These are phyloP conservation scores for Exophiala sideris DNA, from an alignment of 2,329 filamentous ascomycete species.

Conservation along the genomic window DNA sequence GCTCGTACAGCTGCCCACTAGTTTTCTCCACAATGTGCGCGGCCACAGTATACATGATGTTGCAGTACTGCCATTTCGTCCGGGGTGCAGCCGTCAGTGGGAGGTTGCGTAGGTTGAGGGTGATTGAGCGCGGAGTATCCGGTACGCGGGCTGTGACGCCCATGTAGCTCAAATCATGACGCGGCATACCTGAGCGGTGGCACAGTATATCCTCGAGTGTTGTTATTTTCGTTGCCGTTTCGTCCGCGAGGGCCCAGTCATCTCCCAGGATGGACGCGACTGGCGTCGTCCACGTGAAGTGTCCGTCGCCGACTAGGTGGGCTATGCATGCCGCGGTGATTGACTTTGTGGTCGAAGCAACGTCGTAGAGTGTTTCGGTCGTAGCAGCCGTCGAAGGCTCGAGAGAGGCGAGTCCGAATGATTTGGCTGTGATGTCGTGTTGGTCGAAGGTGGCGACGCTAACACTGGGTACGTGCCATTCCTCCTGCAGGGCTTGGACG, in stretches of 20 bases:
- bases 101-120: slow-evolving; percentile 47
- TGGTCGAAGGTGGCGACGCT: slow-evolving; percentile 24
- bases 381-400: slow-evolving; percentile 22
- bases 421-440: slow-evolving; percentile 15
- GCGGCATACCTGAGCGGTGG: slow-evolving; percentile 53
- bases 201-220: slow-evolving; percentile 55
- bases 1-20: slow-evolving; percentile 37
- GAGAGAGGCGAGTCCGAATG: slow-evolving; percentile 25
- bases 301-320: slow-evolving; percentile 44
- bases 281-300: no score
- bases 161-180: slow-evolving; percentile 35
- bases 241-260: no score
- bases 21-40: slow-evolving; percentile 48
- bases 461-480: slow-evolving; percentile 27
- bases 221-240: slow-evolving; percentile 37
- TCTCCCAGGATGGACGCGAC: no score
- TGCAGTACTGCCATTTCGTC: slow-evolving; percentile 39
- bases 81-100: slow-evolving; percentile 45
- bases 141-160: slow-evolving; percentile 31
- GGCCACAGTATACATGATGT: slow-evolving; percentile 49
- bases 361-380: slow-evolving; percentile 29
- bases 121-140: slow-evolving; percentile 37
- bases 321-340: slow-evolving; percentile 31
- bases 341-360: slow-evolving; percentile 29
- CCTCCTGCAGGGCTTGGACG: neutral